phyloP scores from a whole-genome alignment of 495 filamentous ascomycete genomes.

The Hypoxylon fuscum region DNA sequence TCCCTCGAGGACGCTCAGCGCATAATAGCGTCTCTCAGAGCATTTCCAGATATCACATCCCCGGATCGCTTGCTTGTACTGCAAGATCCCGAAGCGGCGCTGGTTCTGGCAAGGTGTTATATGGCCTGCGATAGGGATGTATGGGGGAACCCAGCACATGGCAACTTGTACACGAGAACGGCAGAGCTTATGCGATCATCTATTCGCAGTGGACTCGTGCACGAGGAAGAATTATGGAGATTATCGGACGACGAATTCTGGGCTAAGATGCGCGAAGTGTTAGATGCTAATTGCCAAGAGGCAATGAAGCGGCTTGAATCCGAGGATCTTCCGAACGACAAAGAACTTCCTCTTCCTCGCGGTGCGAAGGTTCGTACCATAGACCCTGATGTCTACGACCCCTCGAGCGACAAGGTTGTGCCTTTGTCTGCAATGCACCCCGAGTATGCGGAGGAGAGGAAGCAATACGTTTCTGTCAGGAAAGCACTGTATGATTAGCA shows the following conservation, averaged over 20 bases:
- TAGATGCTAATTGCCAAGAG: constrained; percentile 36
- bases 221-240: constrained; percentile 47
- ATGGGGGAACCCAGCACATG: constrained; percentile 50
- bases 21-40: constrained; percentile 43
- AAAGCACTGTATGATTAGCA: constrained; percentile 16
- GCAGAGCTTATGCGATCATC: constrained; percentile 49
- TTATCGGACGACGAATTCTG: constrained; percentile 53
- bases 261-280: constrained; percentile 41
- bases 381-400: constrained; percentile 49
- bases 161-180: constrained; percentile 46
- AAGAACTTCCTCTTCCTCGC: constrained; percentile 40
- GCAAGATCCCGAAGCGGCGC: constrained; percentile 42
- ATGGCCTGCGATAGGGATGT: constrained; percentile 47
- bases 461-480: constrained; percentile 43
- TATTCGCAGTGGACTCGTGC: constrained; percentile 33
- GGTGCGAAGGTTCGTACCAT: constrained; percentile 51
- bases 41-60: constrained; percentile 41
- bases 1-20: constrained; percentile 37
- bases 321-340: constrained; percentile 44
- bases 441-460: constrained; percentile 46
- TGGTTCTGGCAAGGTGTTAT: constrained; percentile 48
- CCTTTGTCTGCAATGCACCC: constrained; percentile 47
- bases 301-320: constrained; percentile 47
- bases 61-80: constrained; percentile 50
- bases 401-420: constrained; percentile 16